Evolutionary conservation across 805 yeast species (phyloP).

Genomic region (Metschnikowia orientalis): DNA sequence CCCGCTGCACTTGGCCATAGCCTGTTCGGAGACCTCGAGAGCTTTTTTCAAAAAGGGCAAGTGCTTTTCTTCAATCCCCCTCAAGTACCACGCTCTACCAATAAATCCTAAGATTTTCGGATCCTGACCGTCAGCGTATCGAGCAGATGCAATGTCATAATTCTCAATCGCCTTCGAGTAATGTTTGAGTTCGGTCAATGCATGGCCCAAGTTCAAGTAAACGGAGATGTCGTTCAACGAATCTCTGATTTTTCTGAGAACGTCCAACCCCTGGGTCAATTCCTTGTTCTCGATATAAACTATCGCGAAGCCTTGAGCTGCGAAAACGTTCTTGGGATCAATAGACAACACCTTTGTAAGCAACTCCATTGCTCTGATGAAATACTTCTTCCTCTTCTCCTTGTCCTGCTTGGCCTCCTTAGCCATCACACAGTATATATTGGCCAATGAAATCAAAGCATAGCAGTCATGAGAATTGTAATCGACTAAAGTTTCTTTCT

Average conservation of each 20-base stretch:
- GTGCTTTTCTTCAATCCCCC: slow-evolving; percentile 68
- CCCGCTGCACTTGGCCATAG: slow-evolving; percentile 38
- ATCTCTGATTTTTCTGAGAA: slow-evolving; percentile 84
- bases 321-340: slow-evolving; percentile 84
- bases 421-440: slow-evolving; percentile 78
- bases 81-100: slow-evolving; percentile 83
- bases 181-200: slow-evolving; percentile 75
- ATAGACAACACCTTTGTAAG: slow-evolving; percentile 82
- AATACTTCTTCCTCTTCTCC: slow-evolving; percentile 62
- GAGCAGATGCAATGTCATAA: slow-evolving; percentile 73
- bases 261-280: slow-evolving; percentile 71
- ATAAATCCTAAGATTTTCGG: slow-evolving; percentile 64
- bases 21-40: slow-evolving; percentile 56
- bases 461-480: slow-evolving; percentile 85
- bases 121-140: slow-evolving; percentile 61
- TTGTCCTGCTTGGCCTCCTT: slow-evolving; percentile 57
- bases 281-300: slow-evolving; percentile 83
- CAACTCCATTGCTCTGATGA: slow-evolving; percentile 85
- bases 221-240: slow-evolving; percentile 81
- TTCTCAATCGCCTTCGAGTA: slow-evolving; percentile 82
- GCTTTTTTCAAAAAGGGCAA: slow-evolving; percentile 57
- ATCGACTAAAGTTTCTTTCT: slow-evolving; percentile 77
- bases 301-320: slow-evolving; percentile 97
- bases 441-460: slow-evolving; percentile 86
- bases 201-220: slow-evolving; percentile 84